phyloP scores from a whole-genome alignment of 495 filamentous ascomycete genomes.

The Daldinia decipiens region DNA sequence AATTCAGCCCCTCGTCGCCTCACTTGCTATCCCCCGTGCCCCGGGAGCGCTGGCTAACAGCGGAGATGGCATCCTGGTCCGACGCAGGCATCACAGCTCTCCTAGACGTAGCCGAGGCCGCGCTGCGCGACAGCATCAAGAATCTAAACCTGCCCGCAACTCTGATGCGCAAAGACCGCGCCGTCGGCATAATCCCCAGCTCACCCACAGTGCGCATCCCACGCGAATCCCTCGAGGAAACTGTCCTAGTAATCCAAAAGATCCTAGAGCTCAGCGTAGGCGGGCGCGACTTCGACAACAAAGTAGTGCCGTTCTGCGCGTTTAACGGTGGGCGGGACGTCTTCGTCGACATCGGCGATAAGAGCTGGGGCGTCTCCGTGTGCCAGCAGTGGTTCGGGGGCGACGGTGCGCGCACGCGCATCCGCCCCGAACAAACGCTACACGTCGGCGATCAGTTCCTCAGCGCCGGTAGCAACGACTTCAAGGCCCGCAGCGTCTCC shows the following conservation, averaged over 20 bases:
- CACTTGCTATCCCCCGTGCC: constrained; percentile 71
- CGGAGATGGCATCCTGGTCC: constrained; percentile 87
- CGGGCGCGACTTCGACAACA: constrained; percentile 48
- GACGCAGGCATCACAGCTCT: constrained; percentile 80
- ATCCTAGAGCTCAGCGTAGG: constrained; percentile 79
- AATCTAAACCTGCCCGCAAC: constrained; percentile 79
- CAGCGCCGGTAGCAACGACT: constrained; percentile 94
- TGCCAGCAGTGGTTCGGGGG: constrained; percentile 90
- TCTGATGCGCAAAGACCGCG: constrained; percentile 89
- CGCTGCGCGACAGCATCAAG: constrained; percentile 78
- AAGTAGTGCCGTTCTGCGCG: constrained; percentile 88
- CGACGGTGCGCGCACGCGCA: constrained; percentile 41
- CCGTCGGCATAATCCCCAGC: constrained; percentile 86
- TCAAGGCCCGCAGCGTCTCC: constrained; percentile 79
- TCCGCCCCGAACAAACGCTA: constrained; percentile 67
- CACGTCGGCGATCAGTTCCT: constrained; percentile 98
- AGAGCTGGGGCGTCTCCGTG: constrained; percentile 90
- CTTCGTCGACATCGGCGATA: constrained; percentile 99
- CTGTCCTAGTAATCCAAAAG: constrained; percentile 92
- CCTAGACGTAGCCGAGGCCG: constrained; percentile 85
- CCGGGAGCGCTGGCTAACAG: constrained; percentile 78
- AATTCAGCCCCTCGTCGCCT: constrained; percentile 66
- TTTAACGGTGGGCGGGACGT: constrained; percentile 98
- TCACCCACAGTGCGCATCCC: constrained; percentile 70
- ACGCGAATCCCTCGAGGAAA: constrained; percentile 93